Percentiles rank a stretch among this genome's conserved stretches.
Evolutionary conservation across 495 filamentous ascomycete species (phyloP).

Genomic region (Pyrenula aspistea): DNA sequence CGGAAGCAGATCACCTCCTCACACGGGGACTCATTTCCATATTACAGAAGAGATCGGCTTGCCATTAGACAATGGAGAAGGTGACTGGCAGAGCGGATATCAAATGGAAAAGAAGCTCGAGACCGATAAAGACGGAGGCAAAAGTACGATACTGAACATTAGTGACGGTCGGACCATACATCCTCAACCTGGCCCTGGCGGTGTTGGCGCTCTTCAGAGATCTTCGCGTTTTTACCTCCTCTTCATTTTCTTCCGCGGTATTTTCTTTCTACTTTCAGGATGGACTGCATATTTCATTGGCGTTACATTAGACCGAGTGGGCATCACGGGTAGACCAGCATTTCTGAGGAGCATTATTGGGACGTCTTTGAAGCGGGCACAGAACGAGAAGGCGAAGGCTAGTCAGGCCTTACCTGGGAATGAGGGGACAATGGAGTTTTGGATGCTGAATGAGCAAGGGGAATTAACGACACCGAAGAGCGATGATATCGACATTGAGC

Average conservation of each 20-base stretch:
- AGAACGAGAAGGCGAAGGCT: slow-evolving; percentile 10
- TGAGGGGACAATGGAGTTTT: slow-evolving; percentile 39
- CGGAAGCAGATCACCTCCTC: slow-evolving; percentile 18
- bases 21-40: slow-evolving; percentile 19
- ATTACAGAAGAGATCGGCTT: slow-evolving; percentile 9
- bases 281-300: slow-evolving; percentile 44
- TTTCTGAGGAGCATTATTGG: slow-evolving; percentile 38
- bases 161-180: slow-evolving; percentile 16
- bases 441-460: slow-evolving; percentile 44
- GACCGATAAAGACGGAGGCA: slow-evolving; percentile 27
- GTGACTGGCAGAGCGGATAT: slow-evolving; percentile 52
- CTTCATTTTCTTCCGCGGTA: slow-evolving; percentile 59
- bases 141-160: neutral
- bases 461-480: slow-evolving; percentile 41
- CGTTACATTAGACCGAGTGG: slow-evolving; percentile 42
- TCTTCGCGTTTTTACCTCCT: slow-evolving; percentile 62
- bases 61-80: neutral
- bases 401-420: slow-evolving; percentile 1
- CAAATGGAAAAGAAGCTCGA: slow-evolving; percentile 46
- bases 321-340: slow-evolving; percentile 48
- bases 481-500: slow-evolving; percentile 64
- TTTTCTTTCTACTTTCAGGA: slow-evolving; percentile 51
- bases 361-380: slow-evolving; percentile 10
- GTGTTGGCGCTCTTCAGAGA: slow-evolving; percentile 65
- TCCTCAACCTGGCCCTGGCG: slow-evolving; percentile 38